Percentiles rank a stretch among this genome's conserved stretches.
These are phyloP conservation scores for Aspergillus pseudotamarii DNA, from an alignment of 2,329 filamentous ascomycete species.

Conservation along the genomic window DNA sequence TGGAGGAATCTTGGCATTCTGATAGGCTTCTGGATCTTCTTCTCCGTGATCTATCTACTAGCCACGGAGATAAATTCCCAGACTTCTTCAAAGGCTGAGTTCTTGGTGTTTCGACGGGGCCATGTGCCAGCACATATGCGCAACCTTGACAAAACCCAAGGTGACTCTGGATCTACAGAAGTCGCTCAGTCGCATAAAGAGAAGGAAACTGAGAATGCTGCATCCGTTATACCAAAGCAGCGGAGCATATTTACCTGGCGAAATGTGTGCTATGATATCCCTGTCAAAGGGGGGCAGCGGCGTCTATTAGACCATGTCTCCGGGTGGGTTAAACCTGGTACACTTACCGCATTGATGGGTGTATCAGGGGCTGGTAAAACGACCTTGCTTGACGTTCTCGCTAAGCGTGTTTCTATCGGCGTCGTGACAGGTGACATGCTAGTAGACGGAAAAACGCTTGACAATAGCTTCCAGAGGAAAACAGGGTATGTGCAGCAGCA, in stretches of 20 bases:
- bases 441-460: conserved; percentile 62
- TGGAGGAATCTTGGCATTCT: conserved; percentile 74
- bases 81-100: conserved; percentile 66
- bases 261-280: conserved; percentile 58
- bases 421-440: conserved; percentile 69
- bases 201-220: conserved; percentile 17
- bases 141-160: conserved; percentile 27
- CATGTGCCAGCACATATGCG: conserved; percentile 48
- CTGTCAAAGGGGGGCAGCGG: conserved; percentile 54
- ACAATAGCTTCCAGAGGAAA: conserved; percentile 64
- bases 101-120: conserved; percentile 67
- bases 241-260: conserved; percentile 54
- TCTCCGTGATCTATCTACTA: conserved; percentile 65
- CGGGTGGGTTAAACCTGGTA: conserved; percentile 60
- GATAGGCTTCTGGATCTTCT: conserved; percentile 64
- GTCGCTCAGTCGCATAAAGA: conserved; percentile 15
- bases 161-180: conserved; percentile 20
- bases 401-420: conserved; percentile 61
- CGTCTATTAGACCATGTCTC: conserved; percentile 57
- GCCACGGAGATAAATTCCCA: conserved; percentile 68
- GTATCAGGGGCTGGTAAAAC: conserved; percentile 67
- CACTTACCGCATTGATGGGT: conserved; percentile 62
- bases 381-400: conserved; percentile 60
- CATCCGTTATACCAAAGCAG: conserved; percentile 35
- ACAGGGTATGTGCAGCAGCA: conserved; percentile 71